A percentile compares a stretch with the other conserved stretches of the same genome.
These are phyloP conservation scores for Microbotryomycetes sp. DNA, from an alignment of 1,284 basidiomycete species.

Conservation along the genomic window DNA sequence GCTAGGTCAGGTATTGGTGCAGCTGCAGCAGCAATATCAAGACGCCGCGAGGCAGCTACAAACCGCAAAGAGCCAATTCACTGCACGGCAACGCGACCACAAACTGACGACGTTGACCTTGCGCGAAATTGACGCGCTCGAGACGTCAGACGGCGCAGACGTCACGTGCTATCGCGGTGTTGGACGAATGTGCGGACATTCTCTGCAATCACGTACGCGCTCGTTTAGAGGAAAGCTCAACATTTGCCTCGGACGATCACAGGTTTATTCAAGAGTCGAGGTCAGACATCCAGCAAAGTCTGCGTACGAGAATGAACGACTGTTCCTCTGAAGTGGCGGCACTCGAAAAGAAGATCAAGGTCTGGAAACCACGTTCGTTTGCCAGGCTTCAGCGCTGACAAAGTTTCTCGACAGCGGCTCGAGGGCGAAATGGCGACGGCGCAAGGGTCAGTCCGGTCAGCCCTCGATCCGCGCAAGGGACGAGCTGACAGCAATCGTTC, in stretches of 20 bases:
- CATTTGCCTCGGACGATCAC: not conserved
- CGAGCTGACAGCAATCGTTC: not conserved
- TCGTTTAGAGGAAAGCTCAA: not conserved
- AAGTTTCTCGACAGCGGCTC: not conserved
- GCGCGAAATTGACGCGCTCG: constrained; percentile 27
- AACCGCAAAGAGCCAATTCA: constrained; percentile 9
- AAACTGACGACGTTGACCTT: constrained; percentile 27
- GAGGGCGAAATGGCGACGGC: constrained; percentile 24
- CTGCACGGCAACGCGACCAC: constrained; percentile 17
- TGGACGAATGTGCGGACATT: constrained; percentile 20
- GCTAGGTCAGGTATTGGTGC: constrained; percentile 19
- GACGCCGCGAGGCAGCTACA: constrained; percentile 21
- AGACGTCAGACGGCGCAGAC: not conserved
- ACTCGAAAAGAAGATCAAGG: constrained; percentile 30
- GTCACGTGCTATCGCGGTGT: constrained; percentile 24
- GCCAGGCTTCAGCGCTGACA: not conserved
- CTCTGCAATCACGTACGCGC: not conserved
- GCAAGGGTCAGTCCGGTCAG: constrained; percentile 12
- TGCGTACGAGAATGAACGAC: constrained; percentile 22
- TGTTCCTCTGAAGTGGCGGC: constrained; percentile 9
- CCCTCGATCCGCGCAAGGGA: not conserved
- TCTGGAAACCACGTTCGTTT: not conserved
- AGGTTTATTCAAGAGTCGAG: constrained; percentile 32
- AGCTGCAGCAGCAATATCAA: constrained; percentile 25
- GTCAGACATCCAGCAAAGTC: constrained; percentile 27